These are phyloP conservation scores for Xylona heveae DNA, from an alignment of 495 filamentous ascomycete species.

Conservation along the genomic window DNA sequence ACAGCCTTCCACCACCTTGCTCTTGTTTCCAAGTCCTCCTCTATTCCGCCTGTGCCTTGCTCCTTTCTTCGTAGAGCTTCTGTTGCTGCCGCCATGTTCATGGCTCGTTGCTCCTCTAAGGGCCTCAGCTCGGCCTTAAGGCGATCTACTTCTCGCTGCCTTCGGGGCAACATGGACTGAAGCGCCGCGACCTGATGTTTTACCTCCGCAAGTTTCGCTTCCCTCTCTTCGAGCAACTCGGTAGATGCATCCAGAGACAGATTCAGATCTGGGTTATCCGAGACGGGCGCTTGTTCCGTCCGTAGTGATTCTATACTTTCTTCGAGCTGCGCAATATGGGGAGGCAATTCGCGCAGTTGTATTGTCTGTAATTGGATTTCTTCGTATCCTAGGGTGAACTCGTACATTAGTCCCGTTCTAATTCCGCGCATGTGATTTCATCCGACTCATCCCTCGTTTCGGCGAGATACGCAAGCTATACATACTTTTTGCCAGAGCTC, in stretches of 20 bases:
- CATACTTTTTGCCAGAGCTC: slow-evolving; percentile 27
- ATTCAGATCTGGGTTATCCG: slow-evolving; percentile 21
- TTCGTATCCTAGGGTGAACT: slow-evolving; percentile 31
- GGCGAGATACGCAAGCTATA: neutral
- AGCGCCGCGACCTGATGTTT: slow-evolving; percentile 47
- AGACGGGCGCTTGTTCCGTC: slow-evolving; percentile 20
- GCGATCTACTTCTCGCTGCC: slow-evolving; percentile 48
- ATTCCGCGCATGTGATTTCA: slow-evolving; percentile 1
- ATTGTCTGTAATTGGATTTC: slow-evolving; percentile 37
- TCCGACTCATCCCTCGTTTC: neutral
- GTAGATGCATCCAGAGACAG: slow-evolving; percentile 38
- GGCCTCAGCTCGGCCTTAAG: slow-evolving; percentile 48
- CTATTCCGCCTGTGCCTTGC: slow-evolving; percentile 36
- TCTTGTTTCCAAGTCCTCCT: slow-evolving; percentile 63
- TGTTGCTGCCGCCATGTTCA: slow-evolving; percentile 42
- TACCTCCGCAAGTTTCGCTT: slow-evolving; percentile 38
- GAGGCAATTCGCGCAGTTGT: slow-evolving; percentile 36
- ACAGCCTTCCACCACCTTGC: slow-evolving; percentile 64
- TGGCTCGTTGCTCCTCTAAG: slow-evolving; percentile 48
- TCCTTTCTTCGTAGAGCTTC: slow-evolving; percentile 68
- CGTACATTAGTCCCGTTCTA: slow-evolving; percentile 6
- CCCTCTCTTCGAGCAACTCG: slow-evolving; percentile 31
- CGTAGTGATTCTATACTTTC: slow-evolving; percentile 31
- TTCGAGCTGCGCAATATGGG: slow-evolving; percentile 39
- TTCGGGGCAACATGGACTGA: slow-evolving; percentile 41